Evolutionary conservation across 352 stramenopile species (phyloP).

Genomic region (Pythium aristosporum): DNA sequence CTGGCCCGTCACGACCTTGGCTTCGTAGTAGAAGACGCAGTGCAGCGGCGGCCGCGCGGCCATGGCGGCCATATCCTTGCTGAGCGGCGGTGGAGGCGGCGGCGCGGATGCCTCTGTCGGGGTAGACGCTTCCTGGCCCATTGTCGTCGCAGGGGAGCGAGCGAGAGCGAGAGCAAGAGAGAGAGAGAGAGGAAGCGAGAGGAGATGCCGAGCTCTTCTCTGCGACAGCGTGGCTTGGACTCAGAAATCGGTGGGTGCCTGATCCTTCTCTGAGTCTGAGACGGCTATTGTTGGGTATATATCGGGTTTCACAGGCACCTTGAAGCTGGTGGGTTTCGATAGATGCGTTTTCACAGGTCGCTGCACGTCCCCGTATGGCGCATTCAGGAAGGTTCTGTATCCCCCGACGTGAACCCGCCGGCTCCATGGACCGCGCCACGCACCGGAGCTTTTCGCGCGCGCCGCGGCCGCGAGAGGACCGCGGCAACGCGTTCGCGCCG

Average conservation of each 20-base stretch:
- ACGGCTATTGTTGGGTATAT: not conserved
- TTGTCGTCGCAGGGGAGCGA: not conserved
- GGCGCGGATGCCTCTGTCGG: not conserved
- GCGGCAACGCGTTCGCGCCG: slow-evolving; percentile 44
- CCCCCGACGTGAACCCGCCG: not conserved
- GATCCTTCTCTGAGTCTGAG: slow-evolving; percentile 21
- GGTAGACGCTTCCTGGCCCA: slow-evolving; percentile 24
- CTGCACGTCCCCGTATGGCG: slow-evolving; percentile 2
- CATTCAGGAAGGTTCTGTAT: slow-evolving; percentile 11
- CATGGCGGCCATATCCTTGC: slow-evolving; percentile 28
- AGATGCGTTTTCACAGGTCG: slow-evolving; percentile 26
- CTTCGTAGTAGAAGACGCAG: slow-evolving; percentile 76
- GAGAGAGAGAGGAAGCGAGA: not conserved
- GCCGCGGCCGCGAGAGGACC: slow-evolving; percentile 33
- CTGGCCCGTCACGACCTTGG: slow-evolving; percentile 40
- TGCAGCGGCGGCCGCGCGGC: slow-evolving; percentile 46
- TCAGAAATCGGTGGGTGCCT: slow-evolving; percentile 14
- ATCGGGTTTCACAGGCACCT: slow-evolving; percentile 21
- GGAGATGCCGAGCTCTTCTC: not conserved
- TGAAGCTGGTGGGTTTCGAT: slow-evolving; percentile 34
- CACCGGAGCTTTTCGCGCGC: slow-evolving; percentile 24
- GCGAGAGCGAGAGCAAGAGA: no score
- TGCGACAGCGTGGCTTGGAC: slow-evolving; percentile 10
- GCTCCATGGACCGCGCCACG: slow-evolving; percentile 21
- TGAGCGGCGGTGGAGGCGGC: slow-evolving; percentile 4